phyloP scores from a whole-genome alignment of 2,329 filamentous ascomycete genomes.

The Macrophomina tecta region DNA sequence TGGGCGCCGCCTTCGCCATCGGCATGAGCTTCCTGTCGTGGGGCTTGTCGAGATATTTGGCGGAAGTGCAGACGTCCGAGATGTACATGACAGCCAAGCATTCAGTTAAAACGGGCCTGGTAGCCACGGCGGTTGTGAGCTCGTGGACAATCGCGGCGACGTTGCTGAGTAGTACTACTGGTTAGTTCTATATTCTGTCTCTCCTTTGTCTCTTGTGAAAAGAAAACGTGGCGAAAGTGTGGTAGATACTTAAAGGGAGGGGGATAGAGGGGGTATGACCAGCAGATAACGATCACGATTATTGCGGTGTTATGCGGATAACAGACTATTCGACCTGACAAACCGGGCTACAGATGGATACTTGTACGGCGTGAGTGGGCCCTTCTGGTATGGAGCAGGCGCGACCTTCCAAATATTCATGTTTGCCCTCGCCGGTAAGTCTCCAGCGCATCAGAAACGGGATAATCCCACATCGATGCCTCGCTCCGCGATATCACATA shows the following conservation, averaged over 20 bases:
- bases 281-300: too few relatives aligned
- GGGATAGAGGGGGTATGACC: too few relatives aligned
- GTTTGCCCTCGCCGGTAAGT: slow-evolving; percentile 27
- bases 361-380: slow-evolving; percentile 33
- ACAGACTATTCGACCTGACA: too few relatives aligned
- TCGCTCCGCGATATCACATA: too few relatives aligned
- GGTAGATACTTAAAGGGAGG: too few relatives aligned
- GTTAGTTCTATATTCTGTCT: neutral
- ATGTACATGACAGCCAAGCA: slow-evolving; percentile 38
- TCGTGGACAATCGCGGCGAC: slow-evolving; percentile 31
- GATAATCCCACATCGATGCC: too few relatives aligned
- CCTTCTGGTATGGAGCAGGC: slow-evolving; percentile 43
- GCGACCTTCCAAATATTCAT: slow-evolving; percentile 40
- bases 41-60: slow-evolving; percentile 25
- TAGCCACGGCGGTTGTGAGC: slow-evolving; percentile 33
- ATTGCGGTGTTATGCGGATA: too few relatives aligned
- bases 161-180: slow-evolving; percentile 27
- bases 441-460: neutral
- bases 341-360: slow-evolving; percentile 23
- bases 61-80: slow-evolving; percentile 30
- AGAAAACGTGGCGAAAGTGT: too few relatives aligned
- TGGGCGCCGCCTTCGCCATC: slow-evolving; percentile 26
- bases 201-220: neutral
- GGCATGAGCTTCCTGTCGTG: slow-evolving; percentile 26
- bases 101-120: slow-evolving; percentile 35